These are phyloP conservation scores for Boletus semigastroideus DNA, from an alignment of 1,284 basidiomycete genomes.

Conservation along the genomic window DNA sequence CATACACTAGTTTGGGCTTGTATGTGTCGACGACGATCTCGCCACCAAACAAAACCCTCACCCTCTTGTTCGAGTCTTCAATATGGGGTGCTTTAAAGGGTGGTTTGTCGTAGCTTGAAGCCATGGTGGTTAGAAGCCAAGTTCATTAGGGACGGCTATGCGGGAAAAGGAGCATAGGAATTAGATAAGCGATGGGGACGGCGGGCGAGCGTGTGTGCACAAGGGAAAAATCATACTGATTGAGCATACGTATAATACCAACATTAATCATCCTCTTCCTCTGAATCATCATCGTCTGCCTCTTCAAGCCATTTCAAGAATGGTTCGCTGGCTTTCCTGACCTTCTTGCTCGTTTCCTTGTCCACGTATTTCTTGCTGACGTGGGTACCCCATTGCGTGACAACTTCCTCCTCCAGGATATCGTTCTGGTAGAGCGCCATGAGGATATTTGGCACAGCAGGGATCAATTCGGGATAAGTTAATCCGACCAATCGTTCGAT, in stretches of 20 bases:
- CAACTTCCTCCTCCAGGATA: slow-evolving; percentile 89
- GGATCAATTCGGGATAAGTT: slow-evolving; percentile 63
- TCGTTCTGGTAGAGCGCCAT: slow-evolving; percentile 96
- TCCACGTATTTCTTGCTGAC: slow-evolving; percentile 98
- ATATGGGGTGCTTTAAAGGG: slow-evolving; percentile 40
- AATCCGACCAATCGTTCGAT: slow-evolving; percentile 82
- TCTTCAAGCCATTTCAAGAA: slow-evolving; percentile 83
- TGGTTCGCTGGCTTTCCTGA: slow-evolving; percentile 92
- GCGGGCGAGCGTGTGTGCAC: no score
- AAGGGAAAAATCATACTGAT: not conserved
- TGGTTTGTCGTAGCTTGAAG: slow-evolving; percentile 22
- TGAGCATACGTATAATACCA: not conserved
- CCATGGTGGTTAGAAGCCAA: slow-evolving; percentile 7
- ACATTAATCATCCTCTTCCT: slow-evolving; percentile 12
- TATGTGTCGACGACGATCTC: slow-evolving; percentile 53
- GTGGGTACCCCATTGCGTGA: slow-evolving; percentile 94
- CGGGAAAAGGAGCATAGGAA: no score
- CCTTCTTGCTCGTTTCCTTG: slow-evolving; percentile 93
- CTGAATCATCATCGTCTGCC: slow-evolving; percentile 47
- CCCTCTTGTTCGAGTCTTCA: slow-evolving; percentile 48
- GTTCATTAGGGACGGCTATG: no score
- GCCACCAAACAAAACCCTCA: slow-evolving; percentile 54
- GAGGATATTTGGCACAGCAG: slow-evolving; percentile 84
- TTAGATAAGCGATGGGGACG: no score
- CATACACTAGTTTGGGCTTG: slow-evolving; percentile 59